A percentile compares a stretch with the other conserved stretches of the same genome.
Evolutionary conservation across 495 filamentous ascomycete genomes (phyloP).

Genomic region (Pyrenula massariospora): DNA sequence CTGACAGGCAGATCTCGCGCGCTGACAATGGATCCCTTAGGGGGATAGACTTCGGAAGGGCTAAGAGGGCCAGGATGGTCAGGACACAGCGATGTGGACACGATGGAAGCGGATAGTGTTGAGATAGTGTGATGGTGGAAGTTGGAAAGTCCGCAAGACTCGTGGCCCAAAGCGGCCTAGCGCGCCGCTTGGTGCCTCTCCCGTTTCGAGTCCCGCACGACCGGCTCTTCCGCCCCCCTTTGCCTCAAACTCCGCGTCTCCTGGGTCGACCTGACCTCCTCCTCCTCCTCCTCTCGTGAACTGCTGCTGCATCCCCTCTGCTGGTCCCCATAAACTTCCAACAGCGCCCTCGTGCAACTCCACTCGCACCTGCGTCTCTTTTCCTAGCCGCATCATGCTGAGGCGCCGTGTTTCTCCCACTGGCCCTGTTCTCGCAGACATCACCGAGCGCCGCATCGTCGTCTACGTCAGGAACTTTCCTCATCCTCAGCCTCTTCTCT

Average conservation of each 20-base stretch:
- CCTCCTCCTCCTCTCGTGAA: background rate
- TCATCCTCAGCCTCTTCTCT: background rate
- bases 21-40: background rate
- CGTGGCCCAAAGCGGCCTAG: background rate
- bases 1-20: background rate
- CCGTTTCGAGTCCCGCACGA: background rate
- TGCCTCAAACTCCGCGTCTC: background rate
- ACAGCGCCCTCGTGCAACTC: background rate
- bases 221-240: background rate
- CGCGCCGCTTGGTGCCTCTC: background rate
- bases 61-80: background rate
- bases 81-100: background rate
- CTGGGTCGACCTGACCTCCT: too few relatives aligned
- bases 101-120: too few relatives aligned
- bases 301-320: background rate
- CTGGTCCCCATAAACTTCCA: background rate
- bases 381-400: background rate
- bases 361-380: background rate
- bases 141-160: background rate
- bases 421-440: background rate
- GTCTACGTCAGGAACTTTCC: background rate
- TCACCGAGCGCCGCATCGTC: too few relatives aligned
- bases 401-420: background rate
- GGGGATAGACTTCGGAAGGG: background rate
- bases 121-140: too few relatives aligned